phyloP scores from a whole-genome alignment of 805 yeast species.

The Candida chilensis region DNA sequence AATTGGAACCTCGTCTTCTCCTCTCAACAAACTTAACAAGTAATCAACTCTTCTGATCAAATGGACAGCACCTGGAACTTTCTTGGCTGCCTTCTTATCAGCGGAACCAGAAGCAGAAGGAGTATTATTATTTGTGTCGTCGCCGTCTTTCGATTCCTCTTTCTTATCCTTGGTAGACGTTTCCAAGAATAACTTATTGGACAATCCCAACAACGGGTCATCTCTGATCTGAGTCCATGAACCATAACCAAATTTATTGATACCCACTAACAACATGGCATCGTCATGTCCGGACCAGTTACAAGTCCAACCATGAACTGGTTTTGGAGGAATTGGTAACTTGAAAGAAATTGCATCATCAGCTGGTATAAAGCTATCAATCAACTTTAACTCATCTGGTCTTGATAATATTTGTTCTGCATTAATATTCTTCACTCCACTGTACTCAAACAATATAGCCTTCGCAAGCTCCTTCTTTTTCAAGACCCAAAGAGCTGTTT shows the following conservation, averaged over 20 bases:
- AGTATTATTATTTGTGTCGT: too few relatives aligned
- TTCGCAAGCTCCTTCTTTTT: conserved; percentile 81
- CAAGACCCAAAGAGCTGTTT: conserved; percentile 44
- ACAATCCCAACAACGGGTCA: conserved; percentile 83
- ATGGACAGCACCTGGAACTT: conserved; percentile 89
- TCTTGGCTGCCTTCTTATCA: conserved; percentile 36
- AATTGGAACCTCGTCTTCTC: conserved; percentile 31
- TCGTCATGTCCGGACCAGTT: conserved; percentile 82
- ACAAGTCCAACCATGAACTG: conserved; percentile 87
- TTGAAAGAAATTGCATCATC: conserved; percentile 54
- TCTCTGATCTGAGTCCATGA: conserved; percentile 93
- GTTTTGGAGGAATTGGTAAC: conserved; percentile 57
- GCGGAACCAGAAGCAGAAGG: too few relatives aligned
- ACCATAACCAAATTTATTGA: conserved; percentile 90
- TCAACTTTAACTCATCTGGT: conserved; percentile 72
- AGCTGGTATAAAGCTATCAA: conserved; percentile 42
- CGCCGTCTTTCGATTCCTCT: too few relatives aligned
- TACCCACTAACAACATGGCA: conserved; percentile 79
- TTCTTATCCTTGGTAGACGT: conserved; percentile 22
- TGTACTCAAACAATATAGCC: conserved; percentile 83
- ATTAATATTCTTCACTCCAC: conserved; percentile 80
- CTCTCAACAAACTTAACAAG: conserved; percentile 61
- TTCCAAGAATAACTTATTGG: conserved; percentile 74
- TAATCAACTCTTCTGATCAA: conserved; percentile 88
- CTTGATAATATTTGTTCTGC: conserved; percentile 82